Evolutionary conservation across 176 grass and related monocot genomes (phyloP), one percentile per base, ranked within the genome.

Genomic region (Eleusine coracana): DNA sequence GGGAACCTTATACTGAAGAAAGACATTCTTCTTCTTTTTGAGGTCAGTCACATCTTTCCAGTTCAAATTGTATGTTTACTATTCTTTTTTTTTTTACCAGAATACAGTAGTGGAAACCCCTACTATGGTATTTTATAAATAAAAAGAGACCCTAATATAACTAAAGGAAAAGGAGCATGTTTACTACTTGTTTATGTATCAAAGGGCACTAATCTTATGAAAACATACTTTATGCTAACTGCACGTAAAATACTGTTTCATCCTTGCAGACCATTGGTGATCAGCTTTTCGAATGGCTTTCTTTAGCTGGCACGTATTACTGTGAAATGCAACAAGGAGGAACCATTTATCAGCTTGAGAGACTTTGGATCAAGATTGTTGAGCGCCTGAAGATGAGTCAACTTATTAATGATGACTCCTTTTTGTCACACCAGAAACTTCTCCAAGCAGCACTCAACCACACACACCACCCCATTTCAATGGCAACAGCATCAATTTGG

Each of bases 211-310:
- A 36, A 25, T 84, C 18, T n/a, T 61, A 65, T 10, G 71, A 63
- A 63, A 63, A 28, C 29, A 23, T 55, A 55, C 46, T 70, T 48
- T 28, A 15, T 75, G 70, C 45, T 40, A 71, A 82, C 50, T 39
- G 44, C 58, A 8, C 4, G 62, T 4, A 45, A 48, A 68, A 38
- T 4, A 20, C 15, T 37, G 23, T 61, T 80, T 75, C 13, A 20
- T 83, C 37, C 51, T 68, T 88, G 82, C 82, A 92, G 90, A 85
- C 86, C 23, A 65, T 90, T 77, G 83, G 85, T 50, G 85, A 95
- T 71, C 79, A 78, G 67, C 78, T 95, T 70, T 78, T 65, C 20
- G 79, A 92, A 66, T 88, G 88, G 70, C 68, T 92, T 40, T 84
- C 82, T 75, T 86, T 78, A 70, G 75, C 56, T 81, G 21, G 66